phyloP scores from a whole-genome alignment of 2,329 filamentous ascomycete species.

The Paecilomyces dactylethromorphus region DNA sequence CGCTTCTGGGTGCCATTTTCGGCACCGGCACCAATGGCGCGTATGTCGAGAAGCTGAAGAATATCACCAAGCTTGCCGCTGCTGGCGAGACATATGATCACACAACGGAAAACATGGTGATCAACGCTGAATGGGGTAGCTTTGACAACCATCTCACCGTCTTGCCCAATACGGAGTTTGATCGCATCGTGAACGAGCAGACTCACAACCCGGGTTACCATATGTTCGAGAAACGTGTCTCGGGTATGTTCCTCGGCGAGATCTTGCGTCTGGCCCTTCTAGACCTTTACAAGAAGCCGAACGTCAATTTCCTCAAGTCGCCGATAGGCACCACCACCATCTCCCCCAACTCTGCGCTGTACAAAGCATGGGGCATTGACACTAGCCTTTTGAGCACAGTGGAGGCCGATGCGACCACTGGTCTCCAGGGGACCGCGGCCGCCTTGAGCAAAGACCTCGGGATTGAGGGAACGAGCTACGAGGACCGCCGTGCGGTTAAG shows the following conservation, averaged over 20 bases:
- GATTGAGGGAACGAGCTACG: slow-evolving; percentile 67
- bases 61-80: slow-evolving; percentile 67
- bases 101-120: slow-evolving; percentile 86
- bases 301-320: slow-evolving; percentile 66
- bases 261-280: slow-evolving; percentile 75
- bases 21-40: slow-evolving; percentile 96
- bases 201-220: slow-evolving; percentile 90
- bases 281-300: slow-evolving; percentile 61
- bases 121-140: slow-evolving; percentile 98
- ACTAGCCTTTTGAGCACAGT: slow-evolving; percentile 84
- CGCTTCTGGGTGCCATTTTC: slow-evolving; percentile 92
- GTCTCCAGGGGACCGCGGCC: slow-evolving; percentile 67
- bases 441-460: slow-evolving; percentile 70
- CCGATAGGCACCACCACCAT: slow-evolving; percentile 63
- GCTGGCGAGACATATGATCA: slow-evolving; percentile 60
- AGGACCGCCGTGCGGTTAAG: slow-evolving; percentile 86
- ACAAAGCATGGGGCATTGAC: slow-evolving; percentile 81
- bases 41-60: slow-evolving; percentile 85
- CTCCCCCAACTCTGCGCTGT: slow-evolving; percentile 59
- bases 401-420: slow-evolving; percentile 68
- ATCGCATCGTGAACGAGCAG: slow-evolving; percentile 67
- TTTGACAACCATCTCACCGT: slow-evolving; percentile 93
- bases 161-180: slow-evolving; percentile 78
- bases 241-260: slow-evolving; percentile 96
- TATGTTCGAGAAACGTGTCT: slow-evolving; percentile 98